Evolutionary conservation across 306 rosid species (phyloP), one percentile per base, ranked within the genome.

Genomic region (Acacia crassicarpa): DNA sequence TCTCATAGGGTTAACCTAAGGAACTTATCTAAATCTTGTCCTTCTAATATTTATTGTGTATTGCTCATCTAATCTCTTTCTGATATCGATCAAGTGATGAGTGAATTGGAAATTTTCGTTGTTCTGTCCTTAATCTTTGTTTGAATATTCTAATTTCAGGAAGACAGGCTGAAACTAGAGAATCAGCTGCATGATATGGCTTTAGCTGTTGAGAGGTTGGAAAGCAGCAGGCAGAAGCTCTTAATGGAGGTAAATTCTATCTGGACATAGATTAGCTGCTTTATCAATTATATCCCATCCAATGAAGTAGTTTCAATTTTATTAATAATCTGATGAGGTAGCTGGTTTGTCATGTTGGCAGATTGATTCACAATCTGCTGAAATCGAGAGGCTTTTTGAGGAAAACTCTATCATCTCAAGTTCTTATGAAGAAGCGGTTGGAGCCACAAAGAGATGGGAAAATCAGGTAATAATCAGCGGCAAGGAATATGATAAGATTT

Each of bases 151-250:
- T 56, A 68, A 70, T 85, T 83, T 67, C 88, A 92, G 99, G 99
- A 92, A 77, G 97, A 95, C 83, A 95, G 82, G 85, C 92, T 87
- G 67, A 93, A 89, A 89, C 91, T 93, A 83, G 98, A 95, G 91
- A 84, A 89, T 87, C 94, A 86, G 87, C 83, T 93, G 86, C 99
- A 93, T 86, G 96, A 95, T 85, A 89, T 95, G 98, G 99, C 99
- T 25, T 86, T 95, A 61, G 98, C 83, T 63, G 86, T 95, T 48
- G 98, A 95, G 85, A 92, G 91, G 87, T 74, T 95, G 92, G 99
- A 95, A 86, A 92, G 87, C 82, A 93, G 99, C 74, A 93, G 96
- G 87, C 98, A 92, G 87, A 95, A 95, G 73, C 98, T 95, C 89
- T 86, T 95, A 40, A 88, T 81, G 81, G 97, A 92, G 95, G 99